Percentiles rank a stretch among this genome's conserved stretches.
phyloP scores from a whole-genome alignment of 2,329 filamentous ascomycete genomes.

The Ceratocystiopsis minuta region DNA sequence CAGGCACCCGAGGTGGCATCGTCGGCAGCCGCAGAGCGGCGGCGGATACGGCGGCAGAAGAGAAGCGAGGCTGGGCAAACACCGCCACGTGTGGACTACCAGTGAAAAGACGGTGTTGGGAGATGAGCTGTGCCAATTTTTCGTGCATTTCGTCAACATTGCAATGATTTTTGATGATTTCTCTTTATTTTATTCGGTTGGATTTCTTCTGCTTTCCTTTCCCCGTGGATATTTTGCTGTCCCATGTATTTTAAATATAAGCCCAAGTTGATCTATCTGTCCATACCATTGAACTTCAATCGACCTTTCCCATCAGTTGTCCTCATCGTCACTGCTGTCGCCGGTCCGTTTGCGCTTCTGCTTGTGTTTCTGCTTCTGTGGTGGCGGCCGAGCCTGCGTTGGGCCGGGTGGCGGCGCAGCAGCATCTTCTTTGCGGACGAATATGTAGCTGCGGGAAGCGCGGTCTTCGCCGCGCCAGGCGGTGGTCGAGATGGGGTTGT shows the following conservation, averaged over 20 bases:
- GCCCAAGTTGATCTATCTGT: too few relatives aligned
- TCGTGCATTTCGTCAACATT: too few relatives aligned
- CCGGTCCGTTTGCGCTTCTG: conserved; percentile 3
- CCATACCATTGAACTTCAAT: too few relatives aligned
- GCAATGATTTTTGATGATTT: too few relatives aligned
- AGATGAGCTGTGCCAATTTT: too few relatives aligned
- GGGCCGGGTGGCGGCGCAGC: conserved; percentile 8
- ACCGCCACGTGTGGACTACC: not conserved
- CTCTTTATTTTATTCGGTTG: too few relatives aligned
- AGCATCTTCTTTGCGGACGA: conserved; percentile 39
- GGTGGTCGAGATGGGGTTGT: conserved; percentile 8
- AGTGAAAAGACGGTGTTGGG: not conserved
- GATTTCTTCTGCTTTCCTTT: too few relatives aligned
- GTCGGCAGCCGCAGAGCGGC: not conserved
- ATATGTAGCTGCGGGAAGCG: conserved; percentile 40
- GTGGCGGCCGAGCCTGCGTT: conserved; percentile 3
- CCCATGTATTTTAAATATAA: too few relatives aligned
- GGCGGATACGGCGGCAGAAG: not conserved
- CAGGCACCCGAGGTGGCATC: not conserved
- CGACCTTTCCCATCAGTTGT: not conserved
- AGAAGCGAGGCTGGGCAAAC: not conserved
- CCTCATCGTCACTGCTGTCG: conserved; percentile 2
- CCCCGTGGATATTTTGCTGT: too few relatives aligned
- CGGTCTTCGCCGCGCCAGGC: conserved; percentile 35
- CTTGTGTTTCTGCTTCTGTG: conserved; percentile 11